Conservation (phyloP, 2,329 filamentous ascomycete species). For the Didymella glomerata region DNA sequence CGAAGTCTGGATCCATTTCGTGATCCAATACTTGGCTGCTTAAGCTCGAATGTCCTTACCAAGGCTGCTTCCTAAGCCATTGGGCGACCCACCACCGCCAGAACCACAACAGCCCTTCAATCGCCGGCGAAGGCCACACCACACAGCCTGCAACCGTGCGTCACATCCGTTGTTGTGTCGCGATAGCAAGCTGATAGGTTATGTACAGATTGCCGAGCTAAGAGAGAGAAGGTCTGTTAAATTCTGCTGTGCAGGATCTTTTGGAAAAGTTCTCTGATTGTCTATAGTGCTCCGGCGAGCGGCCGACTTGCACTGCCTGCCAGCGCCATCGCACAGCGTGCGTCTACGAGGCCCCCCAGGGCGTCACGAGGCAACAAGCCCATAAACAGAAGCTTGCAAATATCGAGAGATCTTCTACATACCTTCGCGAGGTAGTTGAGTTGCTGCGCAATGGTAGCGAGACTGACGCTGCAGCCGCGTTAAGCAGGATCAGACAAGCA, state of each 20-base stretch:
- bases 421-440: background rate
- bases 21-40: no score
- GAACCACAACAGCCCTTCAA: background rate
- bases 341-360: conserved; percentile 1
- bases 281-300: conserved; percentile 1
- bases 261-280: background rate
- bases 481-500: conserved; percentile 6
- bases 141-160: background rate
- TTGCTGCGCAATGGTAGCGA: conserved; percentile 4
- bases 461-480: conserved; percentile 1
- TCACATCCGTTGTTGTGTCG: background rate
- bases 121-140: background rate
- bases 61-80: background rate
- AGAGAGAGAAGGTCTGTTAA: background rate
- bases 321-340: background rate
- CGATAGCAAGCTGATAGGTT: background rate
- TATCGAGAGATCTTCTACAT: no score
- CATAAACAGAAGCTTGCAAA: background rate
- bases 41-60: background rate
- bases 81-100: background rate
- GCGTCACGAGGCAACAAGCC: conserved; percentile 8
- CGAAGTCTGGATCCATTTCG: background rate
- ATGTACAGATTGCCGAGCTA: background rate
- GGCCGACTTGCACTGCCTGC: background rate
- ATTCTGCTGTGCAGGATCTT: background rate